Evolutionary conservation across 371 early-diverging fungal species (phyloP), one percentile per base, ranked within the genome.

Genomic region (Saksenaea vasiformis): DNA sequence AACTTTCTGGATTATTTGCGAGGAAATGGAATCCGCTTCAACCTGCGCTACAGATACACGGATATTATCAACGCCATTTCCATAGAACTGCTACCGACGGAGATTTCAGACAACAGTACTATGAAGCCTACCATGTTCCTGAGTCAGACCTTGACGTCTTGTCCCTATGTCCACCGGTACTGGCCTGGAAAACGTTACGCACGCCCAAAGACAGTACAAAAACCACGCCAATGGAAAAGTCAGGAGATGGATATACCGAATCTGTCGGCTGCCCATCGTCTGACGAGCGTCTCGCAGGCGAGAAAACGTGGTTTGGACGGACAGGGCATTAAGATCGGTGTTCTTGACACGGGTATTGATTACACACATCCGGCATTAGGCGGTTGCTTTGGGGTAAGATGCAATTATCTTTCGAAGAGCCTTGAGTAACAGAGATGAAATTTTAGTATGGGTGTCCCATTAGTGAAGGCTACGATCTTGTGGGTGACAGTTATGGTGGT

Each of bases 351-450:
- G 17, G 80, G 90, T 11, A 61, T 78, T 26, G 78, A 82, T 36
- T 82, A 76, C 61, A 77, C 61, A 57, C 90, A 89, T 58, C 85
- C 88, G 1, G 85, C 86, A 0, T 66, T 89, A 11, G 87, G 86
- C 19, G 85, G 85, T 5, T 74, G 86, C 54, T 85, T 84, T 60
- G 88, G 88, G 5, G 55, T 55, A 60, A 31, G 60, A 56, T 24
- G 15, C 3, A 24, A 58, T 22, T 43, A 31, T 39, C 39, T 3
- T 39, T 14, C 39, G 11, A 39, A 39, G 3, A n/a, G 39, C 11
- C 37, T 37, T 37, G 37, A 14, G 11, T 2, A 19, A 22, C n/a
- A 4, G 31, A 7, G 7, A 7, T 31, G 31, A 11, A 47, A 10
- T 10, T 22, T n/a, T 57, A 64, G 39, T 69, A 69, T 27, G 85